A percentile compares a stretch with the other conserved stretches of the same genome.
phyloP scores from a whole-genome alignment of 2,329 filamentous ascomycete genomes.

The Claviceps spartinae region DNA sequence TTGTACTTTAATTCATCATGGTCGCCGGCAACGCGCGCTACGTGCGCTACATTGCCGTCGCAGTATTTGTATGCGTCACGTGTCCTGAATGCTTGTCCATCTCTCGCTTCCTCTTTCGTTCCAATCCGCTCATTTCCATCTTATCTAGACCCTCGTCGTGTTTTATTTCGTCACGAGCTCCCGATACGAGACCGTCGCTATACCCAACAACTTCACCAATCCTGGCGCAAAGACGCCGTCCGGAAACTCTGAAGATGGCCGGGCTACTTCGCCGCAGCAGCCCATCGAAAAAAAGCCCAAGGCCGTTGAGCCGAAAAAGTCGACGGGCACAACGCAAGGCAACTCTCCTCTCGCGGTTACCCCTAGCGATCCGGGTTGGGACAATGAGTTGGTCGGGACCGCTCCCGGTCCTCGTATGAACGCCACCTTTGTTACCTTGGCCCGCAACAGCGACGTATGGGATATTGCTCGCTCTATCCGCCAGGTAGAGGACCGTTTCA shows the following conservation, averaged over 20 bases:
- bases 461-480: conserved; percentile 93
- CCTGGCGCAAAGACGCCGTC: not conserved
- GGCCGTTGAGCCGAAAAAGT: conserved; percentile 12
- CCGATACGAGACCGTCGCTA: conserved; percentile 28
- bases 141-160: conserved; percentile 45
- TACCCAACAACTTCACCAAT: conserved; percentile 6
- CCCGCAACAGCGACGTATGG: conserved; percentile 88
- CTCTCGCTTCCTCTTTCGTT: not conserved
- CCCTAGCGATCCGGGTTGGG: conserved; percentile 39
- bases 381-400: conserved; percentile 34
- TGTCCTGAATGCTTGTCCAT: not conserved
- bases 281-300: conserved; percentile 9
- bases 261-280: conserved; percentile 1
- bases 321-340: conserved; percentile 10
- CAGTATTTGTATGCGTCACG: conserved; percentile 59
- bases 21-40: conserved; percentile 62
- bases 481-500: conserved; percentile 95
- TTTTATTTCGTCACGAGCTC: conserved; percentile 69
- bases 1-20: conserved; percentile 21
- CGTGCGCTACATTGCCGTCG: conserved; percentile 65
- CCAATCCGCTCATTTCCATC: not conserved
- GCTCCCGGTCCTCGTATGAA: conserved; percentile 70
- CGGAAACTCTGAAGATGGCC: not conserved
- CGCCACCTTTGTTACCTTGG: conserved; percentile 92
- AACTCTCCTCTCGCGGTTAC: conserved; percentile 36